Conservation (phyloP, 1,284 basidiomycete species). For the Ceratobasidium theobromae region DNA sequence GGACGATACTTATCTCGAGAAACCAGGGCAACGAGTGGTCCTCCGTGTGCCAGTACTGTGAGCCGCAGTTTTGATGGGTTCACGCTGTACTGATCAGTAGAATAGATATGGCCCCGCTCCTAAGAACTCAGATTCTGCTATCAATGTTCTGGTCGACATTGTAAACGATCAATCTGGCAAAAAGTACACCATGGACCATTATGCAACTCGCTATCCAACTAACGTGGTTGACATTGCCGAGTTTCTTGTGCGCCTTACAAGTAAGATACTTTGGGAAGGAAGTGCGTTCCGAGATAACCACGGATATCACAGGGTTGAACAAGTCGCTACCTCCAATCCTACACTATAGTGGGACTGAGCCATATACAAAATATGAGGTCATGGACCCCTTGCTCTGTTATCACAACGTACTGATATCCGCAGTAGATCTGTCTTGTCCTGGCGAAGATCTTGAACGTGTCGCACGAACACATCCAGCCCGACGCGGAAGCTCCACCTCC, state of each 20-base stretch:
- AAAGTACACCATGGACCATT: slow-evolving; percentile 84
- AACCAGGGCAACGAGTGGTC: slow-evolving; percentile 55
- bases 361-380: slow-evolving; percentile 76
- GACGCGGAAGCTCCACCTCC: slow-evolving; percentile 59
- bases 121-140: slow-evolving; percentile 72
- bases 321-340: slow-evolving; percentile 60
- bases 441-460: slow-evolving; percentile 61
- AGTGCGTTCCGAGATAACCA: neutral
- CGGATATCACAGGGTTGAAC: slow-evolving; percentile 34
- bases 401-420: neutral
- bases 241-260: slow-evolving; percentile 66
- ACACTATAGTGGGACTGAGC: slow-evolving; percentile 73
- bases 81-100: neutral
- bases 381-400: neutral
- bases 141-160: slow-evolving; percentile 77
- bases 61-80: slow-evolving; percentile 39
- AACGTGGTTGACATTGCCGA: slow-evolving; percentile 63
- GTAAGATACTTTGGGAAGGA: slow-evolving; percentile 43
- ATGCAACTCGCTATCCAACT: slow-evolving; percentile 59
- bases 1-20: slow-evolving; percentile 44
- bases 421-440: slow-evolving; percentile 69
- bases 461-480: slow-evolving; percentile 66
- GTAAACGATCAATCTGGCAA: slow-evolving; percentile 77
- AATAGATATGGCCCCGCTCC: slow-evolving; percentile 75
- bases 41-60: slow-evolving; percentile 80